Evolutionary conservation across 768 basidiomycete species (phyloP).

Genomic region (Rhodotorula kratochvilovae): DNA sequence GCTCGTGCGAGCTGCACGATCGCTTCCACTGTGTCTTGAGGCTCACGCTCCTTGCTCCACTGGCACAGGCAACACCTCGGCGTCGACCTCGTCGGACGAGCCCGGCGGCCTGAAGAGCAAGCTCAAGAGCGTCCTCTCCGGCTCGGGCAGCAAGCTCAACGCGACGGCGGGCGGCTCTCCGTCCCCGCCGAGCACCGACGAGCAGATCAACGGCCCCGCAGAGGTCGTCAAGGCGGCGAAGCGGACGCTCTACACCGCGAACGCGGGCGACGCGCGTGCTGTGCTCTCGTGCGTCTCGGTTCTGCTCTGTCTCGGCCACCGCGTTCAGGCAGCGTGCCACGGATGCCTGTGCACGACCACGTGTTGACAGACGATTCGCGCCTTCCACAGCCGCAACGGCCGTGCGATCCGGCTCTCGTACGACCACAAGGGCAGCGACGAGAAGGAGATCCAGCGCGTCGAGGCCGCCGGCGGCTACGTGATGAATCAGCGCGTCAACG

Average conservation of each 20-base stretch:
- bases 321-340: background rate
- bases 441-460: conserved; percentile 94
- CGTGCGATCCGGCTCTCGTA: conserved; percentile 93
- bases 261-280: conserved; percentile 92
- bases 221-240: conserved; percentile 49
- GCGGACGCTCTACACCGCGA: conserved; percentile 74
- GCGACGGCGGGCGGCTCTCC: background rate
- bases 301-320: background rate
- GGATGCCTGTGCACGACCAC: too few species aligned
- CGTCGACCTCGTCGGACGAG: background rate
- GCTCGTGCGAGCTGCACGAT: background rate
- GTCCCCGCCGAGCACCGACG: too few species aligned
- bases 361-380: too few species aligned
- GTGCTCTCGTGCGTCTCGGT: conserved; percentile 63
- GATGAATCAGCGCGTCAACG: conserved; percentile 96
- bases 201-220: conserved; percentile 21
- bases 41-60: background rate
- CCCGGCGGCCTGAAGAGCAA: conserved; percentile 12
- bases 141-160: background rate
- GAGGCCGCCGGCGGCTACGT: conserved; percentile 97
- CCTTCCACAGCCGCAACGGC: conserved; percentile 59
- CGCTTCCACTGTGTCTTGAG: too few species aligned
- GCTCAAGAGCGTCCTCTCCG: conserved; percentile 28
- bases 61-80: background rate
- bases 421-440: conserved; percentile 96